Conservation (phyloP, 1,284 basidiomycete genomes). For the Veloporphyrellus conicus region DNA sequence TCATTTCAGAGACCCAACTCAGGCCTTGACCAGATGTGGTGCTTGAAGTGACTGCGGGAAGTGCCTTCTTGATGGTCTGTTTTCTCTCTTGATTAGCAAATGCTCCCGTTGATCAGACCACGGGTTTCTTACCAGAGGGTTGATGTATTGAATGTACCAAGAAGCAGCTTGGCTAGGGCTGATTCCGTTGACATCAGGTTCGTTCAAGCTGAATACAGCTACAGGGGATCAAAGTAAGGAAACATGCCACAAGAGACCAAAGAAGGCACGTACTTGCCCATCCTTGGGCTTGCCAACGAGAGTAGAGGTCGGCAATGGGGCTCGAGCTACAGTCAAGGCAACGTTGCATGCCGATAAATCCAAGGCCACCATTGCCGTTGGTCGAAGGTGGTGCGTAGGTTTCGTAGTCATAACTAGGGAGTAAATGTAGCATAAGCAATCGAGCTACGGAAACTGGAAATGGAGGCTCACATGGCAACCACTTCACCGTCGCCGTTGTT, state of each 20-base stretch:
- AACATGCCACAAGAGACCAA: neutral
- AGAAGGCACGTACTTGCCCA: slow-evolving; percentile 29
- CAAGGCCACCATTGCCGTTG: slow-evolving; percentile 32
- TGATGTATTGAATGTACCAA: slow-evolving; percentile 38
- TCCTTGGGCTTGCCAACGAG: slow-evolving; percentile 30
- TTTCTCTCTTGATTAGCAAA: slow-evolving; percentile 2
- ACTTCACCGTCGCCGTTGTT: slow-evolving; percentile 30
- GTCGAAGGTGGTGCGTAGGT: slow-evolving; percentile 34
- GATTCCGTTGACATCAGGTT: slow-evolving; percentile 33
- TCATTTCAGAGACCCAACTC: slow-evolving; percentile 35
- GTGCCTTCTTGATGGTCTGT: slow-evolving; percentile 34
- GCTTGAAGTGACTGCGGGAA: slow-evolving; percentile 36
- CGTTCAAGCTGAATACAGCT: slow-evolving; percentile 39
- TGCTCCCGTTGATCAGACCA: neutral
- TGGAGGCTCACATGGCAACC: slow-evolving; percentile 30
- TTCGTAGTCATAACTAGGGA: slow-evolving; percentile 36
- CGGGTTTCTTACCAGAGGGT: slow-evolving; percentile 29
- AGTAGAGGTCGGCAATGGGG: slow-evolving; percentile 31
- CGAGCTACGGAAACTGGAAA: neutral
- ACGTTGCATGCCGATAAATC: slow-evolving; percentile 41
- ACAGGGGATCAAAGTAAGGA: neutral
- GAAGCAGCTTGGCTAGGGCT: slow-evolving; percentile 29
- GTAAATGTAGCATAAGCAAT: neutral
- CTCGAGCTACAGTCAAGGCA: slow-evolving; percentile 37
- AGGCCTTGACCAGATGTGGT: slow-evolving; percentile 28